Evolutionary conservation across 345 rosid species (phyloP), one percentile per base, ranked within the genome.

Genomic region (Zanthoxylum bungeanum): DNA sequence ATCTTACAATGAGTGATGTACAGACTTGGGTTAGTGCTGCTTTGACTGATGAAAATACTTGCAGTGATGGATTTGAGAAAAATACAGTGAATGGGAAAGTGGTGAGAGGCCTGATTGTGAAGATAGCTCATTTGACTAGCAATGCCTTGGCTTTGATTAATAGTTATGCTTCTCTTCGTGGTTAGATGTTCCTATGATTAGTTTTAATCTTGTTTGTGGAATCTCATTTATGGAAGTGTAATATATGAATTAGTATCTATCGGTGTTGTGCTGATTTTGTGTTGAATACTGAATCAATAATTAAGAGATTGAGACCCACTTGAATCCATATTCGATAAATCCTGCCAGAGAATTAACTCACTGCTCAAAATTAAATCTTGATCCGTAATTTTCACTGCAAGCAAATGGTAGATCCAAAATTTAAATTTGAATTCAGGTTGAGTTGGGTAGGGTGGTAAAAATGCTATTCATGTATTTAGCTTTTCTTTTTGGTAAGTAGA

Each of bases 1-100:
- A 47, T 51, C 50, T 78, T 8, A 73, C 71, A 74, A 83, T 90
- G 47, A 83, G 70, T 31, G 84, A 93, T 57, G 61, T 93, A 9
- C 85, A 87, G 73, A 91, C 93, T 6, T 91, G 98, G 97, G 93
- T 81, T 42, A 89, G 96, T 39, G 92, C 93, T 16, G 93, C 90
- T 51, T 49, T 93, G 81, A 93, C 96, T 0, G 81, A 88, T 22
- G 92, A 88, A 68, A 78, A 21, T 71, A 91, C 96, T 19, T 89
- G 98, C 76, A 76, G 77, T 10, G 96, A 93, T 2, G 97, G 97
- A 22, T 91, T 93, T 25, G 73, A 72, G 0, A 86, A 85, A 55
- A 66, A 67, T 2, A 62, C 28, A 8, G 83, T 82, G 85, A 74
- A 82, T 25, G 84, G 84, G 44, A 79, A 73, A 16, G 46, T 71